Evolutionary conservation across 2,329 filamentous ascomycete species (phyloP).

Genomic region (Claviceps sp.): DNA sequence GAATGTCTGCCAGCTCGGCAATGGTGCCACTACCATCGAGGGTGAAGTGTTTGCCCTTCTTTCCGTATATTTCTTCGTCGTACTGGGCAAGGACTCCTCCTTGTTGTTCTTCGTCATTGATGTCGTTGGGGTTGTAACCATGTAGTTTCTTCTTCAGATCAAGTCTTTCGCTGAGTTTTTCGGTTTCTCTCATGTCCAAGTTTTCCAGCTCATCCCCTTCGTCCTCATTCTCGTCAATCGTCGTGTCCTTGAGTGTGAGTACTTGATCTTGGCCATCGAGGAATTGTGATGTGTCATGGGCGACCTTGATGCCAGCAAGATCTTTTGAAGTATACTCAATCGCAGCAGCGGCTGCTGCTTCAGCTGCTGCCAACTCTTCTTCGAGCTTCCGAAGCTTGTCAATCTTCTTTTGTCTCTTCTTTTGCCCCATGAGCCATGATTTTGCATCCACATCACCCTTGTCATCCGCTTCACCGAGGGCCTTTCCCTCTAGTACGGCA

Average conservation of each 20-base stretch:
- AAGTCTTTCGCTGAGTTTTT: conserved; percentile 61
- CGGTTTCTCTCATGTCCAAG: conserved; percentile 54
- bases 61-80: conserved; percentile 86
- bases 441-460: conserved; percentile 61
- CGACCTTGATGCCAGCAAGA: conserved; percentile 81
- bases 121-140: conserved; percentile 71
- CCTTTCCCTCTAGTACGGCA: conserved; percentile 65
- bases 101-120: conserved; percentile 49
- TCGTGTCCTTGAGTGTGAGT: conserved; percentile 85
- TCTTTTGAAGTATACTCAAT: conserved; percentile 71
- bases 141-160: conserved; percentile 83
- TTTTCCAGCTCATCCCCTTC: conserved; percentile 87
- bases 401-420: conserved; percentile 89
- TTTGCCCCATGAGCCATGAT: conserved; percentile 76
- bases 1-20: conserved; percentile 46
- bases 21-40: conserved; percentile 65
- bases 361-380: conserved; percentile 66
- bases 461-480: conserved; percentile 63
- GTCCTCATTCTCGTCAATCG: conserved; percentile 70
- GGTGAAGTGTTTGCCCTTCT: conserved; percentile 79
- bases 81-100: conserved; percentile 73
- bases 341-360: conserved; percentile 49
- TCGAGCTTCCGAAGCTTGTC: conserved; percentile 59
- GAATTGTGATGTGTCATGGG: conserved; percentile 72
- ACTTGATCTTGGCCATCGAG: conserved; percentile 77